A percentile compares a stretch with the other conserved stretches of the same genome.
phyloP scores from a whole-genome alignment of 2,329 filamentous ascomycete genomes.

The Shiraia bambusicola region DNA sequence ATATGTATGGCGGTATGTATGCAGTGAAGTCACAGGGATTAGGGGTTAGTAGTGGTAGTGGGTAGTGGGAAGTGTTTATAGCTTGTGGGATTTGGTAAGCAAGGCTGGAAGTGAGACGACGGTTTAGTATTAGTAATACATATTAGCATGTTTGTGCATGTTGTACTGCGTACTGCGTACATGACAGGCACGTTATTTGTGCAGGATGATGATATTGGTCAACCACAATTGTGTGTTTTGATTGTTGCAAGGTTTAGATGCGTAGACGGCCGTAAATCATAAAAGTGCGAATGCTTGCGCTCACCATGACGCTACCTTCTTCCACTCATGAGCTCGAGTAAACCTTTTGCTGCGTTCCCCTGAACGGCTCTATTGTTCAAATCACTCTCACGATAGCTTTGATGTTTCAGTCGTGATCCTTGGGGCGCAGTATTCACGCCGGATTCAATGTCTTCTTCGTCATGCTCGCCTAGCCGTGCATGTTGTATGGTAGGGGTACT shows the following conservation, averaged over 20 bases:
- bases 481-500: conserved; percentile 15
- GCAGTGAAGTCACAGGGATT: too few species aligned
- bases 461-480: conserved; percentile 12
- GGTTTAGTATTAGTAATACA: background rate
- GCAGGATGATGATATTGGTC: too few species aligned
- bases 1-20: too few species aligned
- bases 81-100: too few species aligned
- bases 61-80: too few species aligned
- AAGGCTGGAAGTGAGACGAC: too few species aligned
- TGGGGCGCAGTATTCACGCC: conserved; percentile 22
- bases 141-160: background rate
- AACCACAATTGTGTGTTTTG: too few species aligned
- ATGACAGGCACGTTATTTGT: too few species aligned
- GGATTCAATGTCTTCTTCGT: conserved; percentile 19
- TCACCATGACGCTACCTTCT: conserved; percentile 10
- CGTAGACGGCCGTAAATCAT: too few species aligned
- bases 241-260: too few species aligned
- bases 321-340: conserved; percentile 51
- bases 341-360: conserved; percentile 55
- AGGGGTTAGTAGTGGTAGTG: too few species aligned
- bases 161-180: background rate
- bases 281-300: too few species aligned
- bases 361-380: conserved; percentile 52
- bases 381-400: conserved; percentile 36
- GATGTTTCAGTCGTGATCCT: conserved; percentile 28